phyloP scores from a whole-genome alignment of 768 basidiomycete species.

The Suillus subluteus region DNA sequence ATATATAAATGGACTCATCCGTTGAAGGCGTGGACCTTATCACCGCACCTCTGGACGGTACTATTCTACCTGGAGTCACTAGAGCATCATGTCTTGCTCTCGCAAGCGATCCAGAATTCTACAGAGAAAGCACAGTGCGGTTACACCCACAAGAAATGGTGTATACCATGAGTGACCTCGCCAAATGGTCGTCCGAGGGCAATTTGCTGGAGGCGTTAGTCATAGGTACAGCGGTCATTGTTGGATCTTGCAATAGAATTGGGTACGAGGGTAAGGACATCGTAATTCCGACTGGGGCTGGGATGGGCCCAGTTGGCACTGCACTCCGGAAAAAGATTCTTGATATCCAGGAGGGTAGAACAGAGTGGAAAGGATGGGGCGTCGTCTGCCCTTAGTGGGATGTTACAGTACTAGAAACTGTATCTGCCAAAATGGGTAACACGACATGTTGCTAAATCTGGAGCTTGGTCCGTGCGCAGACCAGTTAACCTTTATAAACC shows the following conservation, averaged over 20 bases:
- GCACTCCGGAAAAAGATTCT: constrained; percentile 74
- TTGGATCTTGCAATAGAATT: constrained; percentile 71
- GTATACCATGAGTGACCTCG: constrained; percentile 66
- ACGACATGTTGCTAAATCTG: neutral
- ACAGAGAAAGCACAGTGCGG: constrained; percentile 23
- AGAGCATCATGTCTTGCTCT: constrained; percentile 83
- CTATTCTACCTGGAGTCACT: constrained; percentile 92
- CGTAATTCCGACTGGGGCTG: constrained; percentile 52
- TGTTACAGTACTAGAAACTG: too few relatives aligned
- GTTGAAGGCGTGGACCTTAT: constrained; percentile 72
- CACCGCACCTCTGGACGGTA: constrained; percentile 89
- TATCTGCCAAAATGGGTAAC: neutral
- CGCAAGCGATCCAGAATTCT: constrained; percentile 61
- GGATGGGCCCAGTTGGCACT: constrained; percentile 61
- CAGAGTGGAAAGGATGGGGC: constrained; percentile 68
- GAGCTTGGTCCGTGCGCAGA: constrained; percentile 54
- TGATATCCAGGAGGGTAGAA: constrained; percentile 73
- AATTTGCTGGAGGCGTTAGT: constrained; percentile 82
- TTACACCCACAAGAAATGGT: constrained; percentile 57
- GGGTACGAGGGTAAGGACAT: constrained; percentile 73
- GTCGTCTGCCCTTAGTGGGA: constrained; percentile 37
- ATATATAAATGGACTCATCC: neutral
- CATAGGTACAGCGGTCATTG: constrained; percentile 82
- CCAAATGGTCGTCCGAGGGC: constrained; percentile 55
- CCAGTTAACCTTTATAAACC: constrained; percentile 42